These are phyloP conservation scores for Talaromyces albobiverticillius DNA, from an alignment of 2,329 filamentous ascomycete genomes.

Conservation along the genomic window DNA sequence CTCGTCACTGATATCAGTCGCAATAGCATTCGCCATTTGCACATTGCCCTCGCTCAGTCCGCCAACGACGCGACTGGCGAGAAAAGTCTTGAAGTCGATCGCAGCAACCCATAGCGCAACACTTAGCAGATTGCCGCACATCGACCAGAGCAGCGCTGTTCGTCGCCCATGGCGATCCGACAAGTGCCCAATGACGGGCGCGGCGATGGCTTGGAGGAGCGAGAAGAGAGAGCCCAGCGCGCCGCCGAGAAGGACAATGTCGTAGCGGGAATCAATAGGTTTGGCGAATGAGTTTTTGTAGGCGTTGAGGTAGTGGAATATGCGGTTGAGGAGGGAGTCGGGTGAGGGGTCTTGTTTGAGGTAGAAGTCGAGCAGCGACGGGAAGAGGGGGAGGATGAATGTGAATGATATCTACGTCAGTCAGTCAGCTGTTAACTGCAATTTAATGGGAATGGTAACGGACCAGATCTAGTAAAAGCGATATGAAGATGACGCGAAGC, in stretches of 20 bases:
- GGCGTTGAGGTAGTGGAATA: conserved; percentile 80
- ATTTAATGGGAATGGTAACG: conserved; percentile 24
- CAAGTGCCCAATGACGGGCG: conserved; percentile 82
- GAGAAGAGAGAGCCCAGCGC: conserved; percentile 93
- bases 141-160: conserved; percentile 82
- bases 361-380: conserved; percentile 94
- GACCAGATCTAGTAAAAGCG: conserved; percentile 86
- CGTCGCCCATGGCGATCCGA: conserved; percentile 87
- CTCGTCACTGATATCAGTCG: conserved; percentile 90
- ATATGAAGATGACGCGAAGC: conserved; percentile 82
- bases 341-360: conserved; percentile 69
- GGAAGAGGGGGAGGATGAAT: conserved; percentile 95
- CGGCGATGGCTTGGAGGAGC: conserved; percentile 86
- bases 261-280: conserved; percentile 93
- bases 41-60: conserved; percentile 96
- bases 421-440: neutral
- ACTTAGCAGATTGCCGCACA: conserved; percentile 88
- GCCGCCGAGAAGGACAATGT: conserved; percentile 91
- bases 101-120: conserved; percentile 93
- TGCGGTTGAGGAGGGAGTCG: conserved; percentile 69
- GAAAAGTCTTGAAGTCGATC: conserved; percentile 90
- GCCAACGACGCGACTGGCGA: conserved; percentile 88
- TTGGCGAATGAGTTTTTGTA: conserved; percentile 93
- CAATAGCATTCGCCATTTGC: conserved; percentile 92
- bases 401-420: conserved; percentile 88